phyloP scores from a whole-genome alignment of 257 asterid genomes.

The Fraxinus pennsylvanica region DNA sequence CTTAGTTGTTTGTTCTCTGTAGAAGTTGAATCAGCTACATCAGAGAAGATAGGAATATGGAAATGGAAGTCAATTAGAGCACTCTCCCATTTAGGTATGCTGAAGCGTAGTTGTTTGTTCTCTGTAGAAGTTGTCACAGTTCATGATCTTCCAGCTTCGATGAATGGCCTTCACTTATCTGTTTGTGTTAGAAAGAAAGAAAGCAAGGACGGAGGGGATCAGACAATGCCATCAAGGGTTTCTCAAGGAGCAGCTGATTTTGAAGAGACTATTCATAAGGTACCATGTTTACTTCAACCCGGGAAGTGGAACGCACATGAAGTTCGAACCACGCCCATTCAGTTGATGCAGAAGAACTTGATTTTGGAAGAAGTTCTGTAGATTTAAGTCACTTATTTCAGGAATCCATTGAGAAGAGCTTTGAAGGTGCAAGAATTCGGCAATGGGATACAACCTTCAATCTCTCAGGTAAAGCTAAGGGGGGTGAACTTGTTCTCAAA shows the following conservation, averaged over 20 bases:
- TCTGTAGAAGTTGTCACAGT: conserved; percentile 77
- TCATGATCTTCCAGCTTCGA: conserved; percentile 70
- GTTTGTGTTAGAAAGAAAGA: conserved; percentile 86
- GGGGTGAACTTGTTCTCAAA: conserved; percentile 80
- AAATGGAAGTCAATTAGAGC: conserved; percentile 91
- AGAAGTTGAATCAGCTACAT: conserved; percentile 48
- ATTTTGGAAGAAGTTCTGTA: conserved; percentile 64
- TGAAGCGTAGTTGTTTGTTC: conserved; percentile 70
- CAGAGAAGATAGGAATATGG: conserved; percentile 75
- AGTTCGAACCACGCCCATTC: conserved; percentile 89
- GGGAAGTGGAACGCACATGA: conserved; percentile 46
- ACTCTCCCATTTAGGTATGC: conserved; percentile 71
- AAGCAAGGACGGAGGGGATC: conserved; percentile 66
- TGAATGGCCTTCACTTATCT: conserved; percentile 84
- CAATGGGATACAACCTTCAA: conserved; percentile 73
- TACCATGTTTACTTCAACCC: conserved; percentile 79
- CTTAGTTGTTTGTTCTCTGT: conserved; percentile 72
- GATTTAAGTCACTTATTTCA: conserved; percentile 69
- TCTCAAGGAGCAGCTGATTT: conserved; percentile 83
- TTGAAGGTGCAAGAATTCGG: conserved; percentile 58
- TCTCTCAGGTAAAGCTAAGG: conserved; percentile 78
- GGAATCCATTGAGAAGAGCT: conserved; percentile 72
- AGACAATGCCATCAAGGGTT: conserved; percentile 93
- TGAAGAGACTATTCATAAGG: conserved; percentile 81
- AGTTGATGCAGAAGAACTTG: conserved; percentile 77